phyloP scores from a whole-genome alignment of 257 asterid genomes.

The Eucommia ulmoides region DNA sequence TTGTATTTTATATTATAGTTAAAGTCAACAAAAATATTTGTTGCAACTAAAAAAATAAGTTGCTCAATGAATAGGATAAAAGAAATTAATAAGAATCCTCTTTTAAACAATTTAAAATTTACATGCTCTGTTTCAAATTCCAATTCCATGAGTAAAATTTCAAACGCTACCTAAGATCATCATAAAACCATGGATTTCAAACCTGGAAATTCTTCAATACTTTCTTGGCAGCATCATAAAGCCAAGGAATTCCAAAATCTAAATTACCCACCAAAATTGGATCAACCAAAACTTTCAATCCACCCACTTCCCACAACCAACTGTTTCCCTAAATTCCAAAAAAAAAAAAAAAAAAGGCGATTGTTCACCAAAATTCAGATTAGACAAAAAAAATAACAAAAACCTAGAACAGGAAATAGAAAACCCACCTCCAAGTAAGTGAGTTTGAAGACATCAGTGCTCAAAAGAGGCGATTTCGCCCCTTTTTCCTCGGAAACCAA shows the following conservation, averaged over 20 bases:
- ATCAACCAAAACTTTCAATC: constrained; percentile 69
- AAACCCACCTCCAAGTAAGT: constrained; percentile 87
- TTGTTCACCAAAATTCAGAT: constrained; percentile 1
- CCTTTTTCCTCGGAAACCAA: constrained; percentile 42
- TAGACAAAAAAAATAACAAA: background rate
- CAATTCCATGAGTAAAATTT: no score
- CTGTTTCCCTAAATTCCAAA: constrained; percentile 85
- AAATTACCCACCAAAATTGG: constrained; percentile 94
- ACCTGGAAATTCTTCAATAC: constrained; percentile 60
- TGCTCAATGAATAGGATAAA: no score
- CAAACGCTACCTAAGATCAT: no score
- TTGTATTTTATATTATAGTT: no score
- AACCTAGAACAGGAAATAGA: constrained; percentile 2
- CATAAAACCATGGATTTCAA: no score
- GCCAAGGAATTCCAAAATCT: constrained; percentile 92
- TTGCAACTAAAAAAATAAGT: no score
- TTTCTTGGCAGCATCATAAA: constrained; percentile 92
- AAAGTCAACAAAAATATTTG: no score
- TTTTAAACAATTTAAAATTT: no score
- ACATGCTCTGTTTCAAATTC: no score
- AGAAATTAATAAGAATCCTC: no score
- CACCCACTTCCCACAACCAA: constrained; percentile 96
- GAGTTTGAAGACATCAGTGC: constrained; percentile 46
- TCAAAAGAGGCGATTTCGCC: constrained; percentile 31
- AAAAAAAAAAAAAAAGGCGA: no score